Evolutionary conservation across 2,329 filamentous ascomycete genomes (phyloP), one percentile per base, ranked within the genome.

Genomic region (Ophiocordyceps robertsii): DNA sequence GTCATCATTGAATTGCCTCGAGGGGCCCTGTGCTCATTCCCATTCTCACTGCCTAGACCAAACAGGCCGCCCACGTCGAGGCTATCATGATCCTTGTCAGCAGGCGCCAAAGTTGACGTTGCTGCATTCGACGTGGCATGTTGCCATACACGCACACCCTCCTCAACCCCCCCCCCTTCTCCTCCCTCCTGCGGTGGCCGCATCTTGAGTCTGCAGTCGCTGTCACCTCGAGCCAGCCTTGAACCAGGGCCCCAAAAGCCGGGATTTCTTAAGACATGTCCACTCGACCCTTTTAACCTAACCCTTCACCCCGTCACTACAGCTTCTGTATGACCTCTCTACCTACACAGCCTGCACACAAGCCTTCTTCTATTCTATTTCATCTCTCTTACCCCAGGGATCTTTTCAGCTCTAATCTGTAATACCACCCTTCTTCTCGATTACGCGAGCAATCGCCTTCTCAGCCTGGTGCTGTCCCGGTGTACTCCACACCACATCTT

Each of bases 41-140:
- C 40, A 29, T 39, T 33, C n/a, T 41, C 29, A 31, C 27, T 29
- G 19, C 38, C 36, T 36, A 29, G 11, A 30, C 36, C 32, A 21
- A 40, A 27, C 35, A 39, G 40, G 21, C 35, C 35, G 30, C 41
- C 33, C 39, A 42, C 38, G 24, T 19, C 38, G 35, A 38, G 29
- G 38, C 42, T 31, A 32, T 41, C 31, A 37, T 40, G 44, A 39
- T 38, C 41, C 37, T 33, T 37, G 36, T 42, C 17, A 33, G n/a
- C n/a, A 42, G 37, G 19, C 41, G 39, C 39, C 40, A 46, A 41
- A 36, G 16, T 37, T 38, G n/a, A 39, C 12, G 45, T 45, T 44
- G 46, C 39, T 38, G 39, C 40, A 45, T 43, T 46, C 43, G 44
- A 46, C 44, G 39, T 37, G 39, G 39, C 39, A 40, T 32, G 31